A percentile compares a stretch with the other conserved stretches of the same genome.
These are phyloP conservation scores for Magnolia changhungtana DNA, from an alignment of 164 flowering plant genomes.

Conservation along the genomic window DNA sequence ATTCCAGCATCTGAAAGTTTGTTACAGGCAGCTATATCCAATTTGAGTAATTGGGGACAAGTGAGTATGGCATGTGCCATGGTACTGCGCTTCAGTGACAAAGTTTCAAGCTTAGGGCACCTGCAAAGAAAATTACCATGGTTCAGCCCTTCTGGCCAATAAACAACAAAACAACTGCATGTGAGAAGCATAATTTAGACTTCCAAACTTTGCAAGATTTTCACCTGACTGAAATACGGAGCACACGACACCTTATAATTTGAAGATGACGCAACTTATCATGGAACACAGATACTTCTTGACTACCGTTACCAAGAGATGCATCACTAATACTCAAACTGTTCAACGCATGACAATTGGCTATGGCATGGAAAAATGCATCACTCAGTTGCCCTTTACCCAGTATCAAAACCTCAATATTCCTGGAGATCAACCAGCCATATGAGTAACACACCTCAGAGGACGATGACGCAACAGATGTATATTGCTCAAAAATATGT, in stretches of 20 bases:
- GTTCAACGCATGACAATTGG: constrained; percentile 62
- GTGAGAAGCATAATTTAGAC: background rate
- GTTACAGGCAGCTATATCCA: constrained; percentile 90
- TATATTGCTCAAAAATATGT: background rate
- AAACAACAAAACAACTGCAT: background rate
- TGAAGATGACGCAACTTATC: constrained; percentile 69
- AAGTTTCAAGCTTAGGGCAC: constrained; percentile 77
- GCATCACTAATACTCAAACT: constrained; percentile 61
- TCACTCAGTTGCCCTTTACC: constrained; percentile 77
- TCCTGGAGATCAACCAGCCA: constrained; percentile 38
- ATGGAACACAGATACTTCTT: constrained; percentile 72
- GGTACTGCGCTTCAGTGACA: constrained; percentile 89
- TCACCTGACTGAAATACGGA: constrained; percentile 80
- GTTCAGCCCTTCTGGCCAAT: constrained; percentile 4
- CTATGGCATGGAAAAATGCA: constrained; percentile 61
- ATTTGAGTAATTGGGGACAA: constrained; percentile 70
- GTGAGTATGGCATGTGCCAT: constrained; percentile 81
- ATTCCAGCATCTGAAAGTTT: constrained; percentile 93
- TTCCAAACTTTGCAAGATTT: background rate
- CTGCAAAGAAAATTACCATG: constrained; percentile 35
- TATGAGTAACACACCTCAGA: constrained; percentile 11
- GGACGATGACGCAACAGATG: background rate
- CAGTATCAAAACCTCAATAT: constrained; percentile 61
- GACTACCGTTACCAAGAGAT: constrained; percentile 73
- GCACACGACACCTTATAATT: constrained; percentile 74